Percentiles rank a stretch among this genome's conserved stretches.
Conservation (phyloP, 2,329 filamentous ascomycete species). For the Phoma sp. region DNA sequence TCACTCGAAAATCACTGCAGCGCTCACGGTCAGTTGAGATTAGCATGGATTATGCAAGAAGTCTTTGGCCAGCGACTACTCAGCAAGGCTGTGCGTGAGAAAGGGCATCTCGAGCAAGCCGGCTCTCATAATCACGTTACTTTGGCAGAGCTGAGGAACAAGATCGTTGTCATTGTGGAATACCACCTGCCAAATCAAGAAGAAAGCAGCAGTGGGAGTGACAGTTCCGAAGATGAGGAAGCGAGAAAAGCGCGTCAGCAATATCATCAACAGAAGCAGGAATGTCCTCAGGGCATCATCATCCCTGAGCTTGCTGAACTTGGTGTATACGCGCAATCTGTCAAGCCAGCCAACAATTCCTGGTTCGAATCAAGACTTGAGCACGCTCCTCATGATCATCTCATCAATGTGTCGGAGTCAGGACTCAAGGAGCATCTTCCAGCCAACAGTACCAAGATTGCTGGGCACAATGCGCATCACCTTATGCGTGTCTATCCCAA, state of each 20-base stretch:
- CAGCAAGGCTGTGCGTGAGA: constrained; percentile 61
- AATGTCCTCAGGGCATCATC: constrained; percentile 57
- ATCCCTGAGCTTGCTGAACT: constrained; percentile 69
- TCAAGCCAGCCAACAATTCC: constrained; percentile 69
- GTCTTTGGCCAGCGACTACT: constrained; percentile 67
- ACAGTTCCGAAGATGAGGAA: constrained; percentile 49
- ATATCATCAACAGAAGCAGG: constrained; percentile 62
- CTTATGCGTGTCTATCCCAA: constrained; percentile 76
- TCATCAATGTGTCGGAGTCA: constrained; percentile 73
- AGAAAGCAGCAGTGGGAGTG: constrained; percentile 45
- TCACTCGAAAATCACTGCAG: constrained; percentile 73
- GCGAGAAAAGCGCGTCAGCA: constrained; percentile 58
- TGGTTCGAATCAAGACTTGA: constrained; percentile 64
- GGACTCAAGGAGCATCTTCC: constrained; percentile 62
- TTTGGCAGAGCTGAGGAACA: constrained; percentile 65
- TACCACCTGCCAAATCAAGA: constrained; percentile 65
- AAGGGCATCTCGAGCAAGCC: constrained; percentile 62
- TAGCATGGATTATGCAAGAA: constrained; percentile 70
- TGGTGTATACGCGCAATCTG: constrained; percentile 72
- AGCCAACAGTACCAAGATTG: constrained; percentile 55
- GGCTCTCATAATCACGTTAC: constrained; percentile 60
- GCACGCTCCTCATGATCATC: constrained; percentile 64
- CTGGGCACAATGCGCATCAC: constrained; percentile 66
- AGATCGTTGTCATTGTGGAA: constrained; percentile 71
- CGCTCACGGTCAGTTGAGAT: constrained; percentile 63